Evolutionary conservation across 1,284 basidiomycete species (phyloP).

Genomic region (Porodaedalea pini): DNA sequence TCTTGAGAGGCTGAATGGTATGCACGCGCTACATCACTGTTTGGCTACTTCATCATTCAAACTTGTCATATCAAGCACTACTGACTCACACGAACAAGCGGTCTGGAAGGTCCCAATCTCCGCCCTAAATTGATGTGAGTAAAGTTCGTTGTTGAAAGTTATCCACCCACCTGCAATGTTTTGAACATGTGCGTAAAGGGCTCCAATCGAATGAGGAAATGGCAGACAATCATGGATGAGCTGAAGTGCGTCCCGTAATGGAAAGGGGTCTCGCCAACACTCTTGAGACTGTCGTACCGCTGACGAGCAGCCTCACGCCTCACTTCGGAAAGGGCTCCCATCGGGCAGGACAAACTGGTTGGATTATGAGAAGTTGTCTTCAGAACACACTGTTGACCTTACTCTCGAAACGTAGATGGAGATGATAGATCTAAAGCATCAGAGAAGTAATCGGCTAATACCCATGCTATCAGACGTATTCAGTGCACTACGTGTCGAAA

Average conservation of each 20-base stretch:
- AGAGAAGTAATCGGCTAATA: constrained; percentile 83
- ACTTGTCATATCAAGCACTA: not conserved
- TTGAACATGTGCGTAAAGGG: constrained; percentile 94
- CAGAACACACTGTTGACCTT: constrained; percentile 29
- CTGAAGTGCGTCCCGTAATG: constrained; percentile 96
- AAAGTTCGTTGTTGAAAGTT: not conserved
- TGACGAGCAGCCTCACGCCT: constrained; percentile 70
- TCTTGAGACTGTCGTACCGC: constrained; percentile 75
- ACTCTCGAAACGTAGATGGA: constrained; percentile 75
- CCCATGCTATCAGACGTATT: constrained; percentile 60
- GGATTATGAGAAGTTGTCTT: constrained; percentile 6
- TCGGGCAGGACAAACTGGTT: constrained; percentile 73
- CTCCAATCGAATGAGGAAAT: constrained; percentile 86
- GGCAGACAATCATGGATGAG: constrained; percentile 95
- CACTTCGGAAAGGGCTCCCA: constrained; percentile 83
- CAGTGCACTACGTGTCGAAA: not conserved
- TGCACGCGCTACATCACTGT: constrained; percentile 69
- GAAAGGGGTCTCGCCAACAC: constrained; percentile 84
- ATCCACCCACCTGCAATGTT: constrained; percentile 62
- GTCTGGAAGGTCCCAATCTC: constrained; percentile 96
- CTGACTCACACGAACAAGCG: constrained; percentile 72
- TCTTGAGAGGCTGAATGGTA: constrained; percentile 86
- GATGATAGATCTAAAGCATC: constrained; percentile 67
- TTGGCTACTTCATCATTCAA: constrained; percentile 12
- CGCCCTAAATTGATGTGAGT: constrained; percentile 47